These are phyloP conservation scores for Adansonia madagascariensis DNA, from an alignment of 441 rosid genomes.

Conservation along the genomic window DNA sequence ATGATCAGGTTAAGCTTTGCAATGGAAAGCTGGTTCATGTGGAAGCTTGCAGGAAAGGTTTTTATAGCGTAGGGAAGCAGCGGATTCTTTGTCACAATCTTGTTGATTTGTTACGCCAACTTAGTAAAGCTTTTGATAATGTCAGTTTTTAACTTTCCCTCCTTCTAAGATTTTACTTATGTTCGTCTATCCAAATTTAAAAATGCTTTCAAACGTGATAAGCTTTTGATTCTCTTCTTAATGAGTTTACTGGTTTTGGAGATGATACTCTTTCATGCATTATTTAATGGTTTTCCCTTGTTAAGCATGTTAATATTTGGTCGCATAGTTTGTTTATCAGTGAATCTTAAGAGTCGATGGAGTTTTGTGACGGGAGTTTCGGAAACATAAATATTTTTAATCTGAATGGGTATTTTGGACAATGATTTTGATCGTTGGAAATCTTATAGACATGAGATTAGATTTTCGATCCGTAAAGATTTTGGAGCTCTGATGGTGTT, in stretches of 20 bases:
- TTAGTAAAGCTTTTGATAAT: constrained; percentile 83
- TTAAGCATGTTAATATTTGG: constrained; percentile 13
- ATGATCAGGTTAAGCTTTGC: constrained; percentile 82
- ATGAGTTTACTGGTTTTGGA: neutral
- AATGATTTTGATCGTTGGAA: neutral
- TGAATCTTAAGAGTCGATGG: neutral
- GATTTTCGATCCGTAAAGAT: neutral
- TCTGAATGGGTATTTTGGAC: neutral
- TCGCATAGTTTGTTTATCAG: neutral
- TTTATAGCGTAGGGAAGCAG: constrained; percentile 76
- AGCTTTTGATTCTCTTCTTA: neutral
- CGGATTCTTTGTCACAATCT: constrained; percentile 75
- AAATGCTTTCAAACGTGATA: constrained; percentile 11
- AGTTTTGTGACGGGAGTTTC: neutral
- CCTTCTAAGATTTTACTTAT: neutral
- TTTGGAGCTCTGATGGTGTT: neutral
- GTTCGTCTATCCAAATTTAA: neutral
- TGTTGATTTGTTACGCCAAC: constrained; percentile 89
- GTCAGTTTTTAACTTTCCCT: constrained; percentile 39
- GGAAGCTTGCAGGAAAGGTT: constrained; percentile 79
- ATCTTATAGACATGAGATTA: neutral
- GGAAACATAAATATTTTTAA: neutral
- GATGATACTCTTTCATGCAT: neutral
- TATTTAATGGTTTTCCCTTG: neutral
- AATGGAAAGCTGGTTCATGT: constrained; percentile 85